Evolutionary conservation across 106 monocot species (phyloP), one percentile per base, ranked within the genome.

Genomic region (Allium sativum): DNA sequence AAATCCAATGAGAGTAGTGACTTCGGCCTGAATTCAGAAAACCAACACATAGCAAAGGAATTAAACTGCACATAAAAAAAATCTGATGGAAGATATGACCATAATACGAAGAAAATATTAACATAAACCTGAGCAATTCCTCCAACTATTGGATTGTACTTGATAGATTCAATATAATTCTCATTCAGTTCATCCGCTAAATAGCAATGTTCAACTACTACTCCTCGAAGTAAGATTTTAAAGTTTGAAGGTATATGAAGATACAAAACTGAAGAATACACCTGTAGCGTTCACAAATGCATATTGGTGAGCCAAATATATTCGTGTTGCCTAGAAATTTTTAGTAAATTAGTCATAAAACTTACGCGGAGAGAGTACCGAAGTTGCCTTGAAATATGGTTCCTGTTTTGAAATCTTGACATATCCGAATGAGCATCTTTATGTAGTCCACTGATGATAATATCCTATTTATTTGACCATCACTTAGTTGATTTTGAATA

Each of bases 231-330:
- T 9, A 89, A 61, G 56, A 89, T 84, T 58, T 51, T 78, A 73
- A 89, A 89, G 52, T 68, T 45, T 53, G 42, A 8, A 17, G 89
- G 89, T 59, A 81, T 7, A 71, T 78, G 81, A 14, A 81, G 73
- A 70, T 89, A 89, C 53, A 89, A 68, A 42, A 89, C 65, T 21
- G 84, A 84, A 65, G 78, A 62, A 52, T 89, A 89, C 2, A 60
- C 88, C 88, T 89, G 81, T 48, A 54, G 64, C 56, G 22, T 56
- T 10, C 17, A 21, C 6, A 56, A 7, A 50, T 14, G 42, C 14
- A 59, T 59, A 16, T 40, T 59, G 12, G 42, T 15, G 58, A 10
- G 42, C 40, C 40, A 59, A 20, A 9, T 41, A 59, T 10, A 44
- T 17, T 3, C 44, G 18, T 16, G 45, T 31, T 31, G 2, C 31